phyloP scores from a whole-genome alignment of 805 yeast species.

The Wickerhamiella sorbophila region DNA sequence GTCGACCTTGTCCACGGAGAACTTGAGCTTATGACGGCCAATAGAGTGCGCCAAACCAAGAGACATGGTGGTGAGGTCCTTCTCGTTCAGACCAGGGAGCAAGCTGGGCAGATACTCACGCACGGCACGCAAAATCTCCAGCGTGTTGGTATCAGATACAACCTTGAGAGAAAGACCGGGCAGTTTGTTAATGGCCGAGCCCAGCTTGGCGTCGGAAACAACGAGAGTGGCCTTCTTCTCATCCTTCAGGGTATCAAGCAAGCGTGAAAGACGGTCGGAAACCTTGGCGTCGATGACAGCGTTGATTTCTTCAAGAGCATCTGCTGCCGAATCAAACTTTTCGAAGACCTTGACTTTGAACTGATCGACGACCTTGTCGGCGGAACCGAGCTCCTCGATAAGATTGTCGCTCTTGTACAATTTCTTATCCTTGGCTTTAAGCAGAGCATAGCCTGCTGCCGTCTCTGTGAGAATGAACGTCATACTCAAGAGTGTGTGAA shows the following conservation, averaged over 20 bases:
- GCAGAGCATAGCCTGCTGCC: conserved; percentile 95
- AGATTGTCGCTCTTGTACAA: conserved; percentile 71
- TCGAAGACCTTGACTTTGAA: conserved; percentile 93
- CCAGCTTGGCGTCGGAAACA: conserved; percentile 90
- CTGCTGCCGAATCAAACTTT: conserved; percentile 86
- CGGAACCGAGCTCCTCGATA: conserved; percentile 60
- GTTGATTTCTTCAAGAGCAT: conserved; percentile 90
- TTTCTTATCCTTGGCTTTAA: conserved; percentile 96
- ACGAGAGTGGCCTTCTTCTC: conserved; percentile 63
- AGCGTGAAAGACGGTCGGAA: conserved; percentile 60
- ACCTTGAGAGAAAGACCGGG: conserved; percentile 70
- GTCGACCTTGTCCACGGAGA: conserved; percentile 96
- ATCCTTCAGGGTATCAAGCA: conserved; percentile 36
- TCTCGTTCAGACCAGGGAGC: conserved; percentile 81
- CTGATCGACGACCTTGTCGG: conserved; percentile 76
- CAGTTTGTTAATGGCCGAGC: conserved; percentile 89
- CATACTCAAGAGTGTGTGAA: conserved; percentile 15
- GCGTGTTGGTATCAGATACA: conserved; percentile 86
- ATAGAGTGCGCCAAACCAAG: conserved; percentile 96
- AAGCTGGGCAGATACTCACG: conserved; percentile 88
- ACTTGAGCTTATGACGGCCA: conserved; percentile 96
- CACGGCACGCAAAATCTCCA: conserved; percentile 90
- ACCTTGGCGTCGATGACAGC: conserved; percentile 89
- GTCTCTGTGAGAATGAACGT: conserved; percentile 73
- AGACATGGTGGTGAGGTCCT: conserved; percentile 83